Evolutionary conservation across 805 yeast species (phyloP).

Genomic region (Dipodascus albidus): DNA sequence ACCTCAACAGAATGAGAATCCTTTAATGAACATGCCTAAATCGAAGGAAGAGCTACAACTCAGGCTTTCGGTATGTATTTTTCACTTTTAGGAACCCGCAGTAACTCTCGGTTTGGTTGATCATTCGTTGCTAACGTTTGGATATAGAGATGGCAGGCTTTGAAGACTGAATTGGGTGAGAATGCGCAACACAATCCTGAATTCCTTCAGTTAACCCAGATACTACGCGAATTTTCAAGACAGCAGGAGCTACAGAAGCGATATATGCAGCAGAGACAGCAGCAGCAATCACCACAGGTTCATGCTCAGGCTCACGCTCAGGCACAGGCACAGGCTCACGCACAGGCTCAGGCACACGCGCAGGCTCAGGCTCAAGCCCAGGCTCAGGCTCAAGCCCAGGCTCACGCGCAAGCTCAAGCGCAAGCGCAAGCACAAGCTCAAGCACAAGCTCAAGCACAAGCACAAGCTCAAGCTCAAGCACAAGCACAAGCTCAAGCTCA

Average conservation of each 20-base stretch:
- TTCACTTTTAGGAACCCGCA: neutral
- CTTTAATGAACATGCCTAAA: constrained; percentile 11
- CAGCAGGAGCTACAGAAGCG: constrained; percentile 30
- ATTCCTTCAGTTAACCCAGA: constrained; percentile 42
- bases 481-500: constrained; percentile 18
- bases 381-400: neutral
- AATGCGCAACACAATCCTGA: constrained; percentile 53
- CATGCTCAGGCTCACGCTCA: constrained; percentile 8
- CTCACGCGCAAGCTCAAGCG: constrained; percentile 1
- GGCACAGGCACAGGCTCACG: constrained; percentile 17
- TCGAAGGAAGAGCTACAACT: constrained; percentile 17
- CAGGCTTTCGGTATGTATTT: constrained; percentile 14
- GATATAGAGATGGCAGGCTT: constrained; percentile 43
- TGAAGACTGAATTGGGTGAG: constrained; percentile 32
- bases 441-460: constrained; percentile 21
- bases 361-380: neutral
- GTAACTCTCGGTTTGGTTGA: constrained; percentile 4
- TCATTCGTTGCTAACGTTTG: constrained; percentile 2
- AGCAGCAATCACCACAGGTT: constrained; percentile 17
- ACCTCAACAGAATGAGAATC: neutral
- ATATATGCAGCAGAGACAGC: constrained; percentile 20
- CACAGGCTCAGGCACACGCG: constrained; percentile 7
- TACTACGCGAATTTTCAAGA: constrained; percentile 33
- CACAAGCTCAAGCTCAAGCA: constrained; percentile 16
- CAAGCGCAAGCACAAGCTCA: constrained; percentile 12